These are phyloP conservation scores for Boletus pseudo-olivaceus DNA, from an alignment of 768 basidiomycete genomes.

Conservation along the genomic window DNA sequence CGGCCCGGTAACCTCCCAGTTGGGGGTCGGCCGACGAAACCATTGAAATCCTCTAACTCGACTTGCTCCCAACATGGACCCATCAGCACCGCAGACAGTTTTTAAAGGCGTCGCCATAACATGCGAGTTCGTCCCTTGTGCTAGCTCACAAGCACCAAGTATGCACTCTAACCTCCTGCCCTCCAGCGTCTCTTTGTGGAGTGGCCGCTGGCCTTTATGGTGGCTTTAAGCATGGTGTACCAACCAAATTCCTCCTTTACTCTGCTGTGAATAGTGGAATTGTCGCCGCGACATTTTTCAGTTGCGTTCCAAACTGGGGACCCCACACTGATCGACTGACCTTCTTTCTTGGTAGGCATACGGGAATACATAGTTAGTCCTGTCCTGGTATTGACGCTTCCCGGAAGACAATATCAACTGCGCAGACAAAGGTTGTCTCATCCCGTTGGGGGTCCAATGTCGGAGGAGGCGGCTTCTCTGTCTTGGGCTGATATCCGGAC, in stretches of 20 bases:
- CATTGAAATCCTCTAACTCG: background rate
- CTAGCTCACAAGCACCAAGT: constrained; percentile 4
- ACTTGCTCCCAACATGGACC: constrained; percentile 21
- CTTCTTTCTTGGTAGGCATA: constrained; percentile 43
- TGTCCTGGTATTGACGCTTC: constrained; percentile 42
- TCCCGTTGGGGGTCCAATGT: constrained; percentile 16
- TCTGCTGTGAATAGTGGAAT: constrained; percentile 72
- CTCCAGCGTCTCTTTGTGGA: constrained; percentile 56
- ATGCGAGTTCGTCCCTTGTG: constrained; percentile 70
- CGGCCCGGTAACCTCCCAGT: background rate
- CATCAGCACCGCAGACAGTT: constrained; percentile 40
- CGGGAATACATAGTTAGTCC: constrained; percentile 79
- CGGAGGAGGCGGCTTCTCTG: constrained; percentile 15
- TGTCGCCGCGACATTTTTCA: constrained; percentile 73
- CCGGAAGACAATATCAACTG: constrained; percentile 45
- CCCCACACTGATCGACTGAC: background rate
- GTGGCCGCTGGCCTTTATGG: constrained; percentile 41
- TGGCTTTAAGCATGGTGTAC: constrained; percentile 46
- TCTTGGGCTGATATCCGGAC: constrained; percentile 54
- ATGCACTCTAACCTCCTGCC: constrained; percentile 27
- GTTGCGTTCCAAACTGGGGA: constrained; percentile 40
- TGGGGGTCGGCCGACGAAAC: background rate
- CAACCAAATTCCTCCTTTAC: constrained; percentile 47
- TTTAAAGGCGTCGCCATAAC: constrained; percentile 57
- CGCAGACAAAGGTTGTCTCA: constrained; percentile 35